Evolutionary conservation across 2,329 filamentous ascomycete genomes (phyloP).

Genomic region (Aspergillus sp.): DNA sequence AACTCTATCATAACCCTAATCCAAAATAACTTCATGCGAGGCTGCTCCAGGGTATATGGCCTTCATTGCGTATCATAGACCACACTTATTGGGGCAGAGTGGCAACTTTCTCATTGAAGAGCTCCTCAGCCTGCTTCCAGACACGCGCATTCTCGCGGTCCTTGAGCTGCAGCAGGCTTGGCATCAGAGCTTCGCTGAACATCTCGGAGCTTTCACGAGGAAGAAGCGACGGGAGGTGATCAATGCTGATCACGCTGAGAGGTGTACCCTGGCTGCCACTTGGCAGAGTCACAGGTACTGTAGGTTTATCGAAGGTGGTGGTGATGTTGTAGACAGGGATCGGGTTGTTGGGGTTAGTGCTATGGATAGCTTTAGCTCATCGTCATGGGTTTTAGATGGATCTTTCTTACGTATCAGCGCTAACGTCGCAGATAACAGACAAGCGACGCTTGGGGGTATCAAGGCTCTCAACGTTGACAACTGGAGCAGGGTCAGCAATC

Average conservation of each 20-base stretch:
- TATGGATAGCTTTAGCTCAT: slow-evolving; percentile 18
- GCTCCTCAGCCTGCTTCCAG: slow-evolving; percentile 81
- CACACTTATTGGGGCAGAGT: slow-evolving; percentile 54
- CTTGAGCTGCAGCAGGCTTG: slow-evolving; percentile 74
- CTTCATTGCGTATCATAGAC: not conserved
- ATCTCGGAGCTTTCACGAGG: slow-evolving; percentile 84
- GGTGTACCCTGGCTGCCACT: slow-evolving; percentile 56
- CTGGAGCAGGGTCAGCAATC: not conserved
- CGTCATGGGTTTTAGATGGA: not conserved
- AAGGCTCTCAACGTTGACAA: slow-evolving; percentile 71
- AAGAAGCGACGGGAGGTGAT: slow-evolving; percentile 79
- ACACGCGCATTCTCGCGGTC: slow-evolving; percentile 69
- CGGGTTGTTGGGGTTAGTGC: slow-evolving; percentile 50
- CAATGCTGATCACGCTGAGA: slow-evolving; percentile 81
- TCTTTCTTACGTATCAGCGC: slow-evolving; percentile 39
- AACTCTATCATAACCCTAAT: slow-evolving; percentile 3
- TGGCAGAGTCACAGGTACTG: slow-evolving; percentile 64
- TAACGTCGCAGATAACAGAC: slow-evolving; percentile 76
- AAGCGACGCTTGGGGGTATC: slow-evolving; percentile 69
- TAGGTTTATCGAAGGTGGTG: slow-evolving; percentile 87
- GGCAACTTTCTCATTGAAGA: slow-evolving; percentile 79
- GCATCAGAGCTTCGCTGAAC: slow-evolving; percentile 76
- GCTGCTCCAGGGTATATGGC: not conserved
- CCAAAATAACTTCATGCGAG: not conserved
- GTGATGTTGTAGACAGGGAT: slow-evolving; percentile 77